A percentile compares a stretch with the other conserved stretches of the same genome.
Conservation (phyloP, 495 filamentous ascomycete species). For the Penicillium verhagenii region DNA sequence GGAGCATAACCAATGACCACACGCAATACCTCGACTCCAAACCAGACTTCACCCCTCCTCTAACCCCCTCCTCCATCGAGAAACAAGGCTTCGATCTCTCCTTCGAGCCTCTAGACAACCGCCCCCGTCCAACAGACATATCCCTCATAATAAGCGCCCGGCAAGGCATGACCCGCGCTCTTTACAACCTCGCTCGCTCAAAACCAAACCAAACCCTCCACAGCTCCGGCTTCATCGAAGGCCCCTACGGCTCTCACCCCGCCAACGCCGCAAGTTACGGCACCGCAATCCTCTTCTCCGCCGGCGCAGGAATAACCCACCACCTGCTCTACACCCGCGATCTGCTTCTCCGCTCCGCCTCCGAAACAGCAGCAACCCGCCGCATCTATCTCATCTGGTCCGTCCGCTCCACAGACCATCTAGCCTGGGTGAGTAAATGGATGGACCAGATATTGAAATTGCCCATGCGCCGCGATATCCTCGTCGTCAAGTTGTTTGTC, state of each 20-base stretch:
- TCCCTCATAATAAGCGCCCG: constrained; percentile 77
- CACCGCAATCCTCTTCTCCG: constrained; percentile 82
- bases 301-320: constrained; percentile 86
- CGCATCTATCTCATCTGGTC: constrained; percentile 87
- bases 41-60: neutral
- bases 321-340: constrained; percentile 76
- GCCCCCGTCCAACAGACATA: constrained; percentile 52
- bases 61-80: constrained; percentile 32
- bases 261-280: constrained; percentile 73
- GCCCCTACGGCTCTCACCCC: constrained; percentile 73
- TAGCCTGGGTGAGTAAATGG: constrained; percentile 92
- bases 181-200: constrained; percentile 67
- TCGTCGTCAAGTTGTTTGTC: constrained; percentile 85
- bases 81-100: constrained; percentile 40
- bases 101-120: constrained; percentile 14
- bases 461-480: constrained; percentile 75
- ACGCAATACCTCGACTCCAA: constrained; percentile 11
- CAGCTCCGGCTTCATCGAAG: constrained; percentile 69
- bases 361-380: constrained; percentile 70
- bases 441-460: constrained; percentile 93
- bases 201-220: constrained; percentile 57
- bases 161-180: constrained; percentile 76
- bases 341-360: constrained; percentile 65
- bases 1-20: constrained; percentile 18
- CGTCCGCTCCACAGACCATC: constrained; percentile 81